Percentiles rank a stretch among this genome's conserved stretches.
Conservation (phyloP, 495 filamentous ascomycete species). For the Clavariopsis aquatica region DNA sequence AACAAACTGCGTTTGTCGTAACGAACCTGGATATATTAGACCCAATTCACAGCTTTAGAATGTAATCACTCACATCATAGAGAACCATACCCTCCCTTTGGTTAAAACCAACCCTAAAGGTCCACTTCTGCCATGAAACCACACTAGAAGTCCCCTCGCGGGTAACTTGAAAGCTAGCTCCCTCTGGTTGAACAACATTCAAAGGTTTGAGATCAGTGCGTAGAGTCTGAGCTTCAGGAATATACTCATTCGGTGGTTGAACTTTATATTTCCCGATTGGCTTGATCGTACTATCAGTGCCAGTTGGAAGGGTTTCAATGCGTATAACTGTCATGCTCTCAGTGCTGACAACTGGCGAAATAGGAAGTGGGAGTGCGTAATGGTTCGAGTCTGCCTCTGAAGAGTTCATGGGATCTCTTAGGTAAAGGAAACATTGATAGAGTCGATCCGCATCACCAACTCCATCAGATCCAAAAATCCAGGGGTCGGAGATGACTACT, state of each 20-base stretch:
- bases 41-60: not conserved
- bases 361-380: conserved; percentile 74
- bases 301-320: conserved; percentile 61
- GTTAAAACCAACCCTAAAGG: conserved; percentile 73
- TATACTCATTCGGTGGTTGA: conserved; percentile 68
- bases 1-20: conserved; percentile 69
- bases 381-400: conserved; percentile 68
- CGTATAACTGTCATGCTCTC: conserved; percentile 64
- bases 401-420: conserved; percentile 58
- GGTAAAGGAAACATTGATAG: conserved; percentile 69
- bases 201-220: conserved; percentile 70
- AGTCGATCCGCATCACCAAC: conserved; percentile 61
- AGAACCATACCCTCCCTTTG: conserved; percentile 68
- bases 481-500: conserved; percentile 64
- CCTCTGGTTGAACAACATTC: conserved; percentile 74
- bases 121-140: conserved; percentile 71
- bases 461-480: conserved; percentile 72
- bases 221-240: conserved; percentile 67
- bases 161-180: conserved; percentile 65
- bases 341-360: conserved; percentile 74
- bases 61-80: conserved; percentile 53
- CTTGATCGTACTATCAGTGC: conserved; percentile 60
- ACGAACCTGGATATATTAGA: conserved; percentile 45
- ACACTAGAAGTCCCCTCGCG: conserved; percentile 47
- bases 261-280: conserved; percentile 57